Base-by-base conservation (phyloP, 108 stramenopile species). In the Skeletonema potamos region DNA sequence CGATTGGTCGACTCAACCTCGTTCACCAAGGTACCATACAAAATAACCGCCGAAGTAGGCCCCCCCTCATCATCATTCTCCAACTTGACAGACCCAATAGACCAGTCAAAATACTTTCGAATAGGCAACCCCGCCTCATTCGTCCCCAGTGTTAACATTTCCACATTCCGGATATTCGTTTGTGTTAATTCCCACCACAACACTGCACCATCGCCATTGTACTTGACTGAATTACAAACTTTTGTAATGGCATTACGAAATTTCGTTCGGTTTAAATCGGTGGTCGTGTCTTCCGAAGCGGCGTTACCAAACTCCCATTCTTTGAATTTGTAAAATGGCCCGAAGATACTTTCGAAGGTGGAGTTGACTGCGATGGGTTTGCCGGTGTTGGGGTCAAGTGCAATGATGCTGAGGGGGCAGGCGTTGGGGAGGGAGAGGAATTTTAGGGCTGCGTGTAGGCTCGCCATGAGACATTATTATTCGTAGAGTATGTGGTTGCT, bases 51-150 rank as follows among this genome's bases (percentile, higher is more conserved):
- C 20, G 22, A 41, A 27, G 37, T 10, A 24, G 58, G 27, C 11
- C 13, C 26, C 41, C 18, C 37, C 60, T 22, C 32, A 1, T 39
- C 30, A 28, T 22, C 32, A 1, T 39, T 12, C 37, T 12, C 8
- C 62, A n/a, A 18, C 55, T 29, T n/a, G 24, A 70, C 62, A 15
- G 28, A 55, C 2, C 81, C 66, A 54, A 82, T 66, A 9, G 74
- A 72, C 82, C 82, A 82, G 68, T 82, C 82, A 56, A 82, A 82
- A 46, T 61, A 56, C 39, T 62, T 60, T 20, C 67, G 39, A 2
- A 77, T 27, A 0, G 77, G 82, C 17, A 83, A n/a, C 0, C 82
- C 82, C 5, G 74, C 54, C 5, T 72, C 73, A 18, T 66, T 74
- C 11, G 71, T 66, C 2, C 67, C 76, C 20, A 84, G 62, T 2